Base-by-base conservation (phyloP, 2,329 filamentous ascomycete genomes). In the Meredithiella fracta region DNA sequence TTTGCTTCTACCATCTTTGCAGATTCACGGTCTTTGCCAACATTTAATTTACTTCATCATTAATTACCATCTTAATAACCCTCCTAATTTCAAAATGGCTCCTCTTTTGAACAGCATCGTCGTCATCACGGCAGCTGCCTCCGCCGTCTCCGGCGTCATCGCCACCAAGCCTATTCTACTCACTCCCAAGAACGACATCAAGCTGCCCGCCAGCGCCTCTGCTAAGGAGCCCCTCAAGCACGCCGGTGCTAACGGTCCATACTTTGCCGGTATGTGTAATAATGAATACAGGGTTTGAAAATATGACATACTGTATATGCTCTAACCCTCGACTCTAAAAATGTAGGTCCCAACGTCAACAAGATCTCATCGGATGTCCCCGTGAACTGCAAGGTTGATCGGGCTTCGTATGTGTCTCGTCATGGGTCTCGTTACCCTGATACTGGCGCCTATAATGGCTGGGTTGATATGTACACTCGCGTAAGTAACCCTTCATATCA, bases 341-440 rank as follows among this genome's bases (percentile, higher is more conserved):
- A 15, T 7, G 51, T 34, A 74, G 77, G 76, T 0, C 75, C 77
- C 9, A 74, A 82, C 61, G 72, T 80, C 50, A 72, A 76, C 58
- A 70, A 67, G 11, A 77, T 83, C 55, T 74, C 74, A 0, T 67
- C 73, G 29, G 69, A 74, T 3, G 68, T 78, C 1, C 80, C 80
- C 0, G 68, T 73, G 1, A 70, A 73, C 47, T 84, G 80, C 63
- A 68, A 67, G 8, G 73, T 84, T 3, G 77, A 83, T 58, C 74
- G 80, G 61, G 79, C 75, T 2, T 76, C 77, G 3, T 82, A 80
- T 59, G 67, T 79, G 34, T 71, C 73, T 1, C 74, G 79, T 17
- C 80, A 83, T 67, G 81, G 80, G 17, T 80, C 77, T 44, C 71
- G 80, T 44, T 85, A 76, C 62, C 80, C 79, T 0, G 80, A 83